phyloP scores from a whole-genome alignment of 805 yeast genomes.

The Metschnikowia drakensbergensis region DNA sequence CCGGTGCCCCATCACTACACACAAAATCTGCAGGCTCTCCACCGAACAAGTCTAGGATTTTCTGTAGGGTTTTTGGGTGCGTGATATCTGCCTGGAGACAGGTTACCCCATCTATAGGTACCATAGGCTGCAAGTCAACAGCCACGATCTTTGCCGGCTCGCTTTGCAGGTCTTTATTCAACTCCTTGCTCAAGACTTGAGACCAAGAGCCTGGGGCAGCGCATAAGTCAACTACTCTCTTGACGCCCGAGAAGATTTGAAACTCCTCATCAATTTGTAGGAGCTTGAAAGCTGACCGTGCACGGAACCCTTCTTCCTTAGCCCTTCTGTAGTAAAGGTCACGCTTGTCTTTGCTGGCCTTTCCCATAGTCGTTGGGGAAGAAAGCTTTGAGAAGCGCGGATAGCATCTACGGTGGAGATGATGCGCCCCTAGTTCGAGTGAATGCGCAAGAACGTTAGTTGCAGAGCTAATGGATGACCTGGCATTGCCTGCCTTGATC shows the following conservation, averaged over 20 bases:
- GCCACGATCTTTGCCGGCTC: constrained; percentile 73
- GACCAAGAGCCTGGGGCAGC: constrained; percentile 87
- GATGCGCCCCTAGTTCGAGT: neutral
- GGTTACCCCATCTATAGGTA: constrained; percentile 88
- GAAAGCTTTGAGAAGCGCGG: constrained; percentile 3
- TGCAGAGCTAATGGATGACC: too few species aligned
- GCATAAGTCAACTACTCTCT: constrained; percentile 90
- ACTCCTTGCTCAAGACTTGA: constrained; percentile 78
- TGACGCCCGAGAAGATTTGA: constrained; percentile 67
- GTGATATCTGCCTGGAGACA: constrained; percentile 96
- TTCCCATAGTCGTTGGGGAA: constrained; percentile 51
- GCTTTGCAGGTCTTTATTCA: constrained; percentile 31
- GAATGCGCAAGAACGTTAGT: neutral
- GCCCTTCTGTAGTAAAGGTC: constrained; percentile 90
- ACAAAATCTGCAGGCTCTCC: constrained; percentile 95
- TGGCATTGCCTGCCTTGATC: too few species aligned
- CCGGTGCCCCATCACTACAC: constrained; percentile 98
- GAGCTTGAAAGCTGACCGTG: constrained; percentile 92
- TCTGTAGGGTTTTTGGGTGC: constrained; percentile 81
- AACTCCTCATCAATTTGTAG: constrained; percentile 90
- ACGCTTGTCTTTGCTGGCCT: constrained; percentile 90
- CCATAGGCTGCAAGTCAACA: constrained; percentile 96
- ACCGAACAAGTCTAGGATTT: constrained; percentile 75
- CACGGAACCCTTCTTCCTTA: constrained; percentile 97
- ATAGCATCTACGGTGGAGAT: neutral